Base-by-base conservation (phyloP, 208 protist genomes). In the Acanthamoeba healyi region DNA sequence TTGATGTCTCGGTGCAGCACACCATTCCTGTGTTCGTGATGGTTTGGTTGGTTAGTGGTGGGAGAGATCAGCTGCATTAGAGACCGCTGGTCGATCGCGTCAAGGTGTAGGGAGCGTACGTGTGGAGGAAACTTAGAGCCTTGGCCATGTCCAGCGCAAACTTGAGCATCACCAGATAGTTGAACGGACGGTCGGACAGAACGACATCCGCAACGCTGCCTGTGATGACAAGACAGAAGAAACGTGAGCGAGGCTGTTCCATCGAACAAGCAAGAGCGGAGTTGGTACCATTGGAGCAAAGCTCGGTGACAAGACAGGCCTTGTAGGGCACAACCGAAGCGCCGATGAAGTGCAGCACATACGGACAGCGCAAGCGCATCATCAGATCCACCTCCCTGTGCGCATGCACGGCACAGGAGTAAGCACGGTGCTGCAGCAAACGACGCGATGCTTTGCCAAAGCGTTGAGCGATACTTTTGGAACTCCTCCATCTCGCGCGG, bases 311-410 rank as follows among this genome's bases (percentile, higher is more conserved):
- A 3, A 91, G 51, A 32, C 84, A 91, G 22, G 42, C 32, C 84
- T 91, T 91, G 32, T 17, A 24, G 32, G 84, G 84, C 54, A 91
- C 61, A n/a, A 51, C 19, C 36, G 84, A 91, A 7, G 84, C 84
- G 24, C 84, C 84, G 17, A 91, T 49, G n/a, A 91, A 91, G 84
- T 91, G 22, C 29, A 91, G 84, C 14, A 91, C 84, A 24, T 91
- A 70, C 40, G 84, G 84, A 24, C 84, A 54, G 3, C 84, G 46
- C 84, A 91, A 32, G 14, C 84, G 51, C 36, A 36, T 91, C 84
- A 91, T 91, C 54, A 91, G 4, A 24, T 91, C 84, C 32, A 91
- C 84, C 24, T 91, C 84, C 84, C 56, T 91, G 84, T 26, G 10
- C 12, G 54, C 54, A 61, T 36, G 12, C 40, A 46, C 5, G 12